Percentiles rank a stretch among this genome's conserved stretches.
phyloP scores from a whole-genome alignment of 495 filamentous ascomycete genomes.

The Tuber melanosporum region DNA sequence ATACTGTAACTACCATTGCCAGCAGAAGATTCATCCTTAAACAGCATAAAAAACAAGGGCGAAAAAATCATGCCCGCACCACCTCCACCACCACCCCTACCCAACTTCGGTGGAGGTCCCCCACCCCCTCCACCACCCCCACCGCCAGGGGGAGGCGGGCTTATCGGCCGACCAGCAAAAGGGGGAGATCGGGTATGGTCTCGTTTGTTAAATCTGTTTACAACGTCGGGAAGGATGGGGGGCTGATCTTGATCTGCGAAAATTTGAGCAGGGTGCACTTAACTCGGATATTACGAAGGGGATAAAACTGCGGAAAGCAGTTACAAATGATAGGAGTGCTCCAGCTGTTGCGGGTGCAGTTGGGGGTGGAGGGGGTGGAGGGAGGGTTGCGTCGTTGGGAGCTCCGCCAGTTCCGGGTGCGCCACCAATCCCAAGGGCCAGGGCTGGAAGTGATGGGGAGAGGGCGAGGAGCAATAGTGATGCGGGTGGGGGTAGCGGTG shows the following conservation, averaged over 20 bases:
- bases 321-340: conserved; percentile 91
- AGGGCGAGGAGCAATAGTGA: conserved; percentile 44
- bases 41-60: background rate
- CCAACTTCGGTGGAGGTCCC: conserved; percentile 20
- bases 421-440: conserved; percentile 22
- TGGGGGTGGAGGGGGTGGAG: conserved; percentile 52
- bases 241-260: background rate
- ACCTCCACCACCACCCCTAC: conserved; percentile 34
- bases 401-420: conserved; percentile 75
- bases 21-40: background rate
- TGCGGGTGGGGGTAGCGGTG: conserved; percentile 44
- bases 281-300: conserved; percentile 86
- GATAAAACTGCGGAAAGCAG: conserved; percentile 69
- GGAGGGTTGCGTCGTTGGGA: conserved; percentile 52
- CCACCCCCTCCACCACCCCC: conserved; percentile 40
- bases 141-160: conserved; percentile 25
- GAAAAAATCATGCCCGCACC: conserved; percentile 24
- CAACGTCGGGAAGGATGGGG: background rate
- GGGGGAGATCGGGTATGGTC: conserved; percentile 28
- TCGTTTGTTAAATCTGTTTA: background rate
- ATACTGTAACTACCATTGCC: background rate
- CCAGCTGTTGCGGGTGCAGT: conserved; percentile 54
- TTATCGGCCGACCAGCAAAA: conserved; percentile 7
- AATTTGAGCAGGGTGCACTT: conserved; percentile 63
- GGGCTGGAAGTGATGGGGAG: conserved; percentile 26